Percentiles rank a stretch among this genome's conserved stretches.
Conservation (phyloP, 805 yeast genomes). For the Pichia phayaonensis region DNA sequence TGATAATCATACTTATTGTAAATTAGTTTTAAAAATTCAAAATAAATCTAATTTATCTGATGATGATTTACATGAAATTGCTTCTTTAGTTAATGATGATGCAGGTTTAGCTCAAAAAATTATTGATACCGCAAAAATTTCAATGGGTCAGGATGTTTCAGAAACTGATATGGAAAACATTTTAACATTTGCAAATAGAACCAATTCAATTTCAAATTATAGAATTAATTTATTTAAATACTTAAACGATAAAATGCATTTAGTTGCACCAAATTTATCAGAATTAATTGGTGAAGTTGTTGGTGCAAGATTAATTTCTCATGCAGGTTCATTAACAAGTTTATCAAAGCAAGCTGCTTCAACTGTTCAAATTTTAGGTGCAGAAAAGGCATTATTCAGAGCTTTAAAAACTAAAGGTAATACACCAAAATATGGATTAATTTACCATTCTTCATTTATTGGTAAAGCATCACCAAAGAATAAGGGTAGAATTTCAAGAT, state of each 20-base stretch:
- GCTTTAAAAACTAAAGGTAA: constrained; percentile 95
- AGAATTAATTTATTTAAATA: constrained; percentile 77
- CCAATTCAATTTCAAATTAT: constrained; percentile 86
- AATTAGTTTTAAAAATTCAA: constrained; percentile 70
- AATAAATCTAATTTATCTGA: constrained; percentile 81
- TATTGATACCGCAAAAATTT: constrained; percentile 90
- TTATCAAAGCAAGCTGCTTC: constrained; percentile 98
- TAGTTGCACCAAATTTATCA: constrained; percentile 94
- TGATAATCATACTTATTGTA: constrained; percentile 83
- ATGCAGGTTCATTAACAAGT: constrained; percentile 95
- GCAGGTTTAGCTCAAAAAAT: constrained; percentile 87
- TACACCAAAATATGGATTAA: constrained; percentile 93
- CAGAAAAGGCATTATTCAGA: constrained; percentile 93
- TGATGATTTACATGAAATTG: constrained; percentile 81
- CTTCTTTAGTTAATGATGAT: constrained; percentile 85
- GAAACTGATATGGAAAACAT: constrained; percentile 93
- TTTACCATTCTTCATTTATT: constrained; percentile 90
- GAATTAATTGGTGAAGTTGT: constrained; percentile 98
- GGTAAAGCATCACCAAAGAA: constrained; percentile 93
- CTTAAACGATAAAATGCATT: constrained; percentile 91
- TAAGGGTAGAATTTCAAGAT: constrained; percentile 98
- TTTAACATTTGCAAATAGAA: constrained; percentile 85
- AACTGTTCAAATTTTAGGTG: constrained; percentile 95
- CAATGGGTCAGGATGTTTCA: constrained; percentile 98
- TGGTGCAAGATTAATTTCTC: constrained; percentile 97